Evolutionary conservation across 768 basidiomycete species (phyloP).

Genomic region (Sporobolomyces roseus): DNA sequence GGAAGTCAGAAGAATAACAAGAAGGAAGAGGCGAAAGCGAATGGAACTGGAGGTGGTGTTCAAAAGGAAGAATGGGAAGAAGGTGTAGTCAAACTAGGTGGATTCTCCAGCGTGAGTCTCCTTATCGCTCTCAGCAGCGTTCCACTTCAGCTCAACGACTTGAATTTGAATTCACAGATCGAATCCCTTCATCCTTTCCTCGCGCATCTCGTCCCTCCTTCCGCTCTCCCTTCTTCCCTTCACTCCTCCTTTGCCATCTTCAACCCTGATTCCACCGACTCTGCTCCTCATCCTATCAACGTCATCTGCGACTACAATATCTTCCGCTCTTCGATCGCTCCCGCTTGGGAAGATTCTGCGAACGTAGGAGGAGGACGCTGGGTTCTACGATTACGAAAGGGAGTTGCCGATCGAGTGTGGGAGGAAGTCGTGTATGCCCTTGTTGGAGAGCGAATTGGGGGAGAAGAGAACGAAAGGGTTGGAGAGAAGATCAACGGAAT

Average conservation of each 20-base stretch:
- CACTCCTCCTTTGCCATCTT: conserved; percentile 29
- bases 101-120: conserved; percentile 37
- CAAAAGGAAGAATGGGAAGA: conserved; percentile 40
- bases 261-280: conserved; percentile 5
- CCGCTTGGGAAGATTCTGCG: conserved; percentile 93
- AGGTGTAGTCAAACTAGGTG: conserved; percentile 39
- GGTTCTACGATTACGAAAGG: conserved; percentile 88
- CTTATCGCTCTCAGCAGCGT: background rate
- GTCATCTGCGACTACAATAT: conserved; percentile 72
- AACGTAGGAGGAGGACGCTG: conserved; percentile 87
- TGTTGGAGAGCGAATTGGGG: conserved; percentile 32
- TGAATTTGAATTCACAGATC: conserved; percentile 62
- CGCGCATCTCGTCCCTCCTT: conserved; percentile 84
- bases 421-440: conserved; percentile 60
- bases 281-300: conserved; percentile 21
- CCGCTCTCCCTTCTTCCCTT: conserved; percentile 64
- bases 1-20: conserved; percentile 31
- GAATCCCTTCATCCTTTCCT: conserved; percentile 95
- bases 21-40: conserved; percentile 24
- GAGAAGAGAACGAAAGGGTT: conserved; percentile 21
- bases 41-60: background rate
- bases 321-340: conserved; percentile 79
- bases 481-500: conserved; percentile 76
- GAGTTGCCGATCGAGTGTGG: conserved; percentile 84
- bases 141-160: too few relatives aligned